Evolutionary conservation across 768 basidiomycete species (phyloP).

Genomic region (Suillus occidentalis): DNA sequence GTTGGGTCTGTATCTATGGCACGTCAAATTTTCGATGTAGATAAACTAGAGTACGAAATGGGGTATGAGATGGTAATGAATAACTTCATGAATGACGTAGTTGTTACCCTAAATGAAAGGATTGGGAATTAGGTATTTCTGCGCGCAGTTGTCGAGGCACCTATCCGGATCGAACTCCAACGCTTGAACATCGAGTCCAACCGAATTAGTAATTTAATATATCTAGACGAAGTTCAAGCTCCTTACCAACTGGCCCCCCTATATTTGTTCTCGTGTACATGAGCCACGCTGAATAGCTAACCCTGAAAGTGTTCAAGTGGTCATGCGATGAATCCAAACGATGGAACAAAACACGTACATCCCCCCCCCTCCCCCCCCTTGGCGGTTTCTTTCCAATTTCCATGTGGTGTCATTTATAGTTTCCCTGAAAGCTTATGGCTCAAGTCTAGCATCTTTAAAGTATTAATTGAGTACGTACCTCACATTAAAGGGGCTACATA

Average conservation of each 20-base stretch:
- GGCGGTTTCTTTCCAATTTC: conserved; percentile 25
- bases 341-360: conserved; percentile 12
- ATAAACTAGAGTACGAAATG: conserved; percentile 29
- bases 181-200: conserved; percentile 9
- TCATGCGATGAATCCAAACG: not conserved
- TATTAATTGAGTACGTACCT: conserved; percentile 20
- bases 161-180: conserved; percentile 39
- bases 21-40: conserved; percentile 23
- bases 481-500: conserved; percentile 33
- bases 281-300: conserved; percentile 25
- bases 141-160: conserved; percentile 39
- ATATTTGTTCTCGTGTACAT: conserved; percentile 38
- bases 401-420: conserved; percentile 25
- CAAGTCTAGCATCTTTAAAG: not conserved
- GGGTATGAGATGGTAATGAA: conserved; percentile 13
- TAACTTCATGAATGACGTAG: conserved; percentile 15
- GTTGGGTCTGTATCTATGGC: not conserved
- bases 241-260: conserved; percentile 37
- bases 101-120: conserved; percentile 42
- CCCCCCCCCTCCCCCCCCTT: too few species aligned
- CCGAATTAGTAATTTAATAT: not conserved
- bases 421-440: conserved; percentile 13
- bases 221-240: not conserved
- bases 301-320: conserved; percentile 11
- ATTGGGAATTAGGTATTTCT: conserved; percentile 35